Evolutionary conservation across 176 grass and related monocot genomes (phyloP), one percentile per base, ranked within the genome.

Genomic region (Eragrostis nindensis): DNA sequence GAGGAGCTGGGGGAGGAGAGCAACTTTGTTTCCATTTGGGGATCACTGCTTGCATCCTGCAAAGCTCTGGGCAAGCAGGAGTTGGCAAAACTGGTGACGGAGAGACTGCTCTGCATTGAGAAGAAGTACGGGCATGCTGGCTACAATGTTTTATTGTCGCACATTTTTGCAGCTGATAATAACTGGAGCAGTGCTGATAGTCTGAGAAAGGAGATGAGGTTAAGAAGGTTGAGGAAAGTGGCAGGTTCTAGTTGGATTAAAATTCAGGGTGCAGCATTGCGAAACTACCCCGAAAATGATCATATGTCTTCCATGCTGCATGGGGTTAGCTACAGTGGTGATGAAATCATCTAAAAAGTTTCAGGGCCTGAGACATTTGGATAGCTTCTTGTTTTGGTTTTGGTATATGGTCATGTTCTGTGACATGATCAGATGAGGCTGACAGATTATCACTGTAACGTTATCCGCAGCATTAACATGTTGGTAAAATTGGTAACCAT

Each of bases 21-120:
- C 9, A 87, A 93, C 70, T 93, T 89, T n/a, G 39, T 92, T 41
- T 86, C 80, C 62, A 95, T 98, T 48, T 98, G 95, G 95, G 95
- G 92, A 54, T 77, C 92, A 22, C 80, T 98, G 73, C 90, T 98
- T 71, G 86, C 66, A 32, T 91, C 95, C 44, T 93, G 95, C 82
- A 93, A 88, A 66, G 52, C 86, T 36, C 90, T 95, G 41, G 55
- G 84, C 62, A 98, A 93, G 66, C 70, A 84, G 61, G 79, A 93
- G 22, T 73, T 95, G 75, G 86, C 80, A 44, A 84, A 89, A 71
- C 76, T 89, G 86, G 88, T 87, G 32, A 81, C 86, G 5, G 75
- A 93, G 84, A 89, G 63, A 85, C 46, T 98, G 48, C 70, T 91
- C 72, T 62, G 89, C 52, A 74, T 95, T 27, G 95, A 89, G 78